Conservation (phyloP, 1,284 basidiomycete genomes). For the Spongiforma sp. region DNA sequence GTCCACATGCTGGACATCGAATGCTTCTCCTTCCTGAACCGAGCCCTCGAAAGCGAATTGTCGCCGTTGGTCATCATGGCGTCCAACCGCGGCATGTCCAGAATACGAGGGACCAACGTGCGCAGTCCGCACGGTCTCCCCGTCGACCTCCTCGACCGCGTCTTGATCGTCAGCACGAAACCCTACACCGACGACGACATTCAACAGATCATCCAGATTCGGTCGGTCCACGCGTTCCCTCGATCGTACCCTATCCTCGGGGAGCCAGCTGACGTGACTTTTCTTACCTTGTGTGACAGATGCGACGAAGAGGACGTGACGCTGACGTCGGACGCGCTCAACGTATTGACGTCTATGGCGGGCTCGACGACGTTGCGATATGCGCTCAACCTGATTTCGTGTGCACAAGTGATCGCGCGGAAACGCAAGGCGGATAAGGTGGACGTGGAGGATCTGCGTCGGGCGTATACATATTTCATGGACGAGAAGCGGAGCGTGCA, state of each 20-base stretch:
- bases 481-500: slow-evolving; percentile 95
- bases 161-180: slow-evolving; percentile 94
- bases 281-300: too few species aligned
- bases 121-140: slow-evolving; percentile 95
- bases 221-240: slow-evolving; percentile 50
- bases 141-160: slow-evolving; percentile 92
- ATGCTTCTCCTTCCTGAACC: slow-evolving; percentile 98
- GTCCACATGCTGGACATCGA: slow-evolving; percentile 99
- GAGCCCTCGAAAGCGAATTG: slow-evolving; percentile 93
- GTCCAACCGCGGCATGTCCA: slow-evolving; percentile 93
- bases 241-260: too few species aligned
- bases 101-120: slow-evolving; percentile 95
- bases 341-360: slow-evolving; percentile 87
- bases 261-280: too few species aligned
- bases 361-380: slow-evolving; percentile 88
- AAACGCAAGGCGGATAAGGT: slow-evolving; percentile 82
- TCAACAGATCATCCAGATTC: slow-evolving; percentile 90
- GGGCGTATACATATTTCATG: slow-evolving; percentile 91
- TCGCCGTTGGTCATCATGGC: slow-evolving; percentile 99
- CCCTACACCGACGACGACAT: slow-evolving; percentile 90
- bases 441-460: slow-evolving; percentile 83
- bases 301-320: slow-evolving; percentile 97
- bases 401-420: slow-evolving; percentile 82
- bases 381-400: slow-evolving; percentile 92
- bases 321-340: slow-evolving; percentile 76